Percentiles rank a stretch among this genome's conserved stretches.
These are phyloP conservation scores for Ogataea angusta DNA, from an alignment of 805 yeast genomes.

Conservation along the genomic window DNA sequence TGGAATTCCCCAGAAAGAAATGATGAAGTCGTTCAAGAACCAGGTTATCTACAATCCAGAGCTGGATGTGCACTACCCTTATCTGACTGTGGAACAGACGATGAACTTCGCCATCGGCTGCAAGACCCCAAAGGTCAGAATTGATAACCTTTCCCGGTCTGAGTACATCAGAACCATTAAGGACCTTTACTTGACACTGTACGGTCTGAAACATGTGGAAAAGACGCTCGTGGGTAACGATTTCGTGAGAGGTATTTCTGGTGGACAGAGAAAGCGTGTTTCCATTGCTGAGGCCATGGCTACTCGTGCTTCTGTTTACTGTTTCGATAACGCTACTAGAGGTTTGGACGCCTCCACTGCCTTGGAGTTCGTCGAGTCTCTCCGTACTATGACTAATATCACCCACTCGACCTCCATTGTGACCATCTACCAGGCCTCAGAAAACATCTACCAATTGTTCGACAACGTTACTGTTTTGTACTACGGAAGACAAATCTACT, in stretches of 20 bases:
- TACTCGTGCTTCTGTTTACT: constrained; percentile 49
- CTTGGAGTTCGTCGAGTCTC: constrained; percentile 57
- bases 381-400: constrained; percentile 57
- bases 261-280: constrained; percentile 72
- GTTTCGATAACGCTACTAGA: constrained; percentile 70
- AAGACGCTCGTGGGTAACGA: constrained; percentile 66
- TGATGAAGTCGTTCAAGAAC: constrained; percentile 44
- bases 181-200: constrained; percentile 49
- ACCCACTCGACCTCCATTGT: constrained; percentile 56
- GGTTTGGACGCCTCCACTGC: constrained; percentile 73
- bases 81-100: constrained; percentile 53
- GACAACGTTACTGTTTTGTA: constrained; percentile 61
- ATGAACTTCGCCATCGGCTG: constrained; percentile 52
- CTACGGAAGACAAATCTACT: constrained; percentile 58
- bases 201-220: constrained; percentile 57
- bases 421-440: constrained; percentile 68
- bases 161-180: constrained; percentile 41
- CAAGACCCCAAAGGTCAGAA: constrained; percentile 49
- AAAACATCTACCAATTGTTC: constrained; percentile 57
- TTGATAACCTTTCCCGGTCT: constrained; percentile 39
- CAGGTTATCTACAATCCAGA: constrained; percentile 55
- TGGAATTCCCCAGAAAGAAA: constrained; percentile 45
- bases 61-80: constrained; percentile 56
- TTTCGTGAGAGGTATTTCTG: constrained; percentile 66
- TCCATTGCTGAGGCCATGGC: constrained; percentile 64